Conservation (phyloP, 352 stramenopile genomes). For the Phytopythium vexans region DNA sequence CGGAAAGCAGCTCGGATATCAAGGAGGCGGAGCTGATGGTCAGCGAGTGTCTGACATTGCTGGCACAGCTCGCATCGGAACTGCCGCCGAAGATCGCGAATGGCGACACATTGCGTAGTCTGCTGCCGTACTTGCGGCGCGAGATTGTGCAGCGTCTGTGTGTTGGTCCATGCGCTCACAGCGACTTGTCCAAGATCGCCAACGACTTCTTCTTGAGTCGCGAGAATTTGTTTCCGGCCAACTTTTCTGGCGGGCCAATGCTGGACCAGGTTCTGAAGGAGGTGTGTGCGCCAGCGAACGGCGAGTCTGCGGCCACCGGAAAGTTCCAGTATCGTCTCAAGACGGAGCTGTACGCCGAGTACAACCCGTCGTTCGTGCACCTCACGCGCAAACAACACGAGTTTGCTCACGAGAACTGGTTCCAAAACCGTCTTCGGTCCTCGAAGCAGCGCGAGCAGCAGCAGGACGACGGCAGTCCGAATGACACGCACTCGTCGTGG, state of each 20-base stretch:
- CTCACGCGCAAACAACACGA: conserved; percentile 86
- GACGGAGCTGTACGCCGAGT: conserved; percentile 77
- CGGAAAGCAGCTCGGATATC: conserved; percentile 33
- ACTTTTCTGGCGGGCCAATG: conserved; percentile 61
- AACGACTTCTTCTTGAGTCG: conserved; percentile 79
- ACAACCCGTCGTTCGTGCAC: conserved; percentile 85
- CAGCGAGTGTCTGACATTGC: conserved; percentile 71
- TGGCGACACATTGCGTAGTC: conserved; percentile 46
- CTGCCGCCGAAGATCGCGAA: conserved; percentile 55
- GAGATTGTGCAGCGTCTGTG: conserved; percentile 82
- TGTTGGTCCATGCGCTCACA: conserved; percentile 77
- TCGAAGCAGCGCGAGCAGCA: conserved; percentile 71
- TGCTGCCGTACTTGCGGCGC: conserved; percentile 67
- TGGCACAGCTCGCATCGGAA: conserved; percentile 77
- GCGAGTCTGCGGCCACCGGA: conserved; percentile 26
- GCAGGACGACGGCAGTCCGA: conserved; percentile 44
- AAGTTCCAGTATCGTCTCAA: conserved; percentile 85
- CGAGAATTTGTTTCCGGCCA: conserved; percentile 70
- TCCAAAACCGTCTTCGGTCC: conserved; percentile 65
- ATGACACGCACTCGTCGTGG: conserved; percentile 76
- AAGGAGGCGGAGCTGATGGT: conserved; percentile 73
- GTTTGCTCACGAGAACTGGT: conserved; percentile 85
- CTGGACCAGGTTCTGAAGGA: conserved; percentile 83
- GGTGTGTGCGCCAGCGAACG: conserved; percentile 34
- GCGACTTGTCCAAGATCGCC: conserved; percentile 80